phyloP scores from a whole-genome alignment of 129 eudicot genomes.

The Erigeron canadensis region DNA sequence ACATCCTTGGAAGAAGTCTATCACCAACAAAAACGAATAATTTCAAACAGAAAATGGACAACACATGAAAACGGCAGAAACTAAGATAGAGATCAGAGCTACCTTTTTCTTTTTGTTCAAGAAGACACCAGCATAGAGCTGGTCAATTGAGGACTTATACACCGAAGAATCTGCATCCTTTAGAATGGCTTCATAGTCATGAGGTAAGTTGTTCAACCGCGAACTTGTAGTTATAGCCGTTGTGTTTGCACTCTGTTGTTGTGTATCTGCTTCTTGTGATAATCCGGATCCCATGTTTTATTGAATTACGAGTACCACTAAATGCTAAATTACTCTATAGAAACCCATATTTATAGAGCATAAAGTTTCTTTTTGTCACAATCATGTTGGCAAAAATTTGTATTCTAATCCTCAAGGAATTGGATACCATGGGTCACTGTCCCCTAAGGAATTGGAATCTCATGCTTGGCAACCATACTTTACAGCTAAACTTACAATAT shows the following conservation, averaged over 20 bases:
- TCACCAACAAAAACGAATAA: no score
- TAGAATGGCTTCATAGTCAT: slow-evolving; percentile 54
- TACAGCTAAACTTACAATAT: not conserved
- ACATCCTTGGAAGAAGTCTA: not conserved
- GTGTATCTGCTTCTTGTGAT: slow-evolving; percentile 46
- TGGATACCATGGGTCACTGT: slow-evolving; percentile 27
- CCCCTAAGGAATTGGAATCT: slow-evolving; percentile 14
- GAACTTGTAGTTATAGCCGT: slow-evolving; percentile 9
- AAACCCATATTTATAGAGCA: slow-evolving; percentile 25
- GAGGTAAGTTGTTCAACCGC: slow-evolving; percentile 43
- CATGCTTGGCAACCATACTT: slow-evolving; percentile 23
- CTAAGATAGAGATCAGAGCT: slow-evolving; percentile 3
- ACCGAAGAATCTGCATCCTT: slow-evolving; percentile 52
- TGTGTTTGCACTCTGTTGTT: slow-evolving; percentile 23
- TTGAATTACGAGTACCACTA: not conserved
- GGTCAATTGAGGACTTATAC: slow-evolving; percentile 44
- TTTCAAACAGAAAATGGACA: not conserved
- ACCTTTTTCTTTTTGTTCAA: slow-evolving; percentile 62
- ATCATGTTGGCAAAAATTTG: slow-evolving; percentile 24
- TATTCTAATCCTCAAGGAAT: slow-evolving; percentile 25
- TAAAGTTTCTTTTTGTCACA: slow-evolving; percentile 1
- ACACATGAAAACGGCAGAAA: not conserved
- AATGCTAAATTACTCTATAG: not conserved
- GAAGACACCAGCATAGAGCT: slow-evolving; percentile 57
- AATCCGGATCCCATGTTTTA: slow-evolving; percentile 42